phyloP scores from a whole-genome alignment of 2,329 filamentous ascomycete species.

The Alternaria gaisen region DNA sequence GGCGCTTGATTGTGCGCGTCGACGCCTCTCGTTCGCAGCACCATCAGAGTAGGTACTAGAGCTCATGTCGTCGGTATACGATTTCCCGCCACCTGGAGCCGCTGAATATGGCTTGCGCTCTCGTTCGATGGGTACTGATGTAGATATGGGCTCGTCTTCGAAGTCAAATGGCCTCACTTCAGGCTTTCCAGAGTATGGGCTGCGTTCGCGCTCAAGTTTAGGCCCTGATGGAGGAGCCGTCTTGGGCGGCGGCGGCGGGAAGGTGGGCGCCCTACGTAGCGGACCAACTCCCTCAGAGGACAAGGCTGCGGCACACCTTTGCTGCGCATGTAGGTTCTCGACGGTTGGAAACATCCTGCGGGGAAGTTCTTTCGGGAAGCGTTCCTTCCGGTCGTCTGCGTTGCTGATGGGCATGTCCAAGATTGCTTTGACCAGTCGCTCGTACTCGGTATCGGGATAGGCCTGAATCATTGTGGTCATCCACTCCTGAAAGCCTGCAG shows the following conservation, averaged over 20 bases:
- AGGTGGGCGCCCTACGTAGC: slow-evolving; percentile 45
- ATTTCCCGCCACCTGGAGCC: slow-evolving; percentile 67
- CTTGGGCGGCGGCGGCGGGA: slow-evolving; percentile 49
- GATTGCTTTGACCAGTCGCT: slow-evolving; percentile 73
- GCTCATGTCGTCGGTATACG: slow-evolving; percentile 54
- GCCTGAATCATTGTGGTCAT: slow-evolving; percentile 76
- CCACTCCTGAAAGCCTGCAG: slow-evolving; percentile 65
- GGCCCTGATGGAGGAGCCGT: slow-evolving; percentile 21
- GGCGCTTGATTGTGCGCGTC: slow-evolving; percentile 45
- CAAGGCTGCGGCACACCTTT: slow-evolving; percentile 69
- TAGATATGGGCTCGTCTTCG: slow-evolving; percentile 45
- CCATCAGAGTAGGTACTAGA: slow-evolving; percentile 39
- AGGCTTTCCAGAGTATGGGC: slow-evolving; percentile 42
- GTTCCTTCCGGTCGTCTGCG: slow-evolving; percentile 70
- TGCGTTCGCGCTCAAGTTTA: slow-evolving; percentile 46
- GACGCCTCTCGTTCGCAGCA: slow-evolving; percentile 33
- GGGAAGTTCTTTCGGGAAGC: slow-evolving; percentile 81
- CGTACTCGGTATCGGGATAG: slow-evolving; percentile 77
- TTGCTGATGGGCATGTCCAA: slow-evolving; percentile 75
- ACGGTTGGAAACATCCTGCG: slow-evolving; percentile 73
- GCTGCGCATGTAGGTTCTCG: slow-evolving; percentile 65
- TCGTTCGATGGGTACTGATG: slow-evolving; percentile 67
- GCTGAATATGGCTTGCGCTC: slow-evolving; percentile 71
- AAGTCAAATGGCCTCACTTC: slow-evolving; percentile 43
- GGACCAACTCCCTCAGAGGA: slow-evolving; percentile 56